These are phyloP conservation scores for Stephanodiscus minutulus DNA, from an alignment of 108 stramenopile genomes.

Conservation along the genomic window DNA sequence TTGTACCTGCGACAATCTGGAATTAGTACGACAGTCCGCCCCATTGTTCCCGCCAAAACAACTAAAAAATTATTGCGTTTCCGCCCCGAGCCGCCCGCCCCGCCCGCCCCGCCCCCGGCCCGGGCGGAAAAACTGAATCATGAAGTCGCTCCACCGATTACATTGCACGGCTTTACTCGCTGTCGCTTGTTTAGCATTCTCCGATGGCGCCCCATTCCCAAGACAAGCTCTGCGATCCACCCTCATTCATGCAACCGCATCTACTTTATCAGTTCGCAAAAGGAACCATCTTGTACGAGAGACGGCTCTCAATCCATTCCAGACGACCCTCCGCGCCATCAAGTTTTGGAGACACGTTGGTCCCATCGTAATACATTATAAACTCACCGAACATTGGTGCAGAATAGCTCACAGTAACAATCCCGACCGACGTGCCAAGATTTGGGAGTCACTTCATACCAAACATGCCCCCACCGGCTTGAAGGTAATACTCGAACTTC, in stretches of 20 bases:
- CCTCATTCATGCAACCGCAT: constrained; percentile 9
- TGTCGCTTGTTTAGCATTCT: background rate
- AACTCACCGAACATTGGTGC: constrained; percentile 68
- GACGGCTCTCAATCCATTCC: constrained; percentile 6
- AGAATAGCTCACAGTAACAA: constrained; percentile 27
- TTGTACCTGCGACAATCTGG: too few species aligned
- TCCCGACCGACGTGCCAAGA: constrained; percentile 38
- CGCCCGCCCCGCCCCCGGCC: too few species aligned
- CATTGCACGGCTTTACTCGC: background rate
- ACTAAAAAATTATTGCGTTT: too few species aligned
- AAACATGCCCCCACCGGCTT: constrained; percentile 51
- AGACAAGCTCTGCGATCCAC: constrained; percentile 1
- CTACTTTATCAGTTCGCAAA: background rate
- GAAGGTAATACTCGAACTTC: constrained; percentile 57
- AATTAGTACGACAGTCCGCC: too few species aligned
- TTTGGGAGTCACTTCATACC: constrained; percentile 56
- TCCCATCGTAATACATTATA: constrained; percentile 74
- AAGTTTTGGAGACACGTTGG: constrained; percentile 69
- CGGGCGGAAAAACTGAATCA: too few species aligned
- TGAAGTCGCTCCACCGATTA: background rate
- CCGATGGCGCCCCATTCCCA: background rate
- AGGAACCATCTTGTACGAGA: background rate
- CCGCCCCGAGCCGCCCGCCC: too few species aligned
- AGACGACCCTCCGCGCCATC: constrained; percentile 46
- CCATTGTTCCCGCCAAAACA: too few species aligned